Base-by-base conservation (phyloP, 2,329 filamentous ascomycete genomes). In the Neonectria sp. region DNA sequence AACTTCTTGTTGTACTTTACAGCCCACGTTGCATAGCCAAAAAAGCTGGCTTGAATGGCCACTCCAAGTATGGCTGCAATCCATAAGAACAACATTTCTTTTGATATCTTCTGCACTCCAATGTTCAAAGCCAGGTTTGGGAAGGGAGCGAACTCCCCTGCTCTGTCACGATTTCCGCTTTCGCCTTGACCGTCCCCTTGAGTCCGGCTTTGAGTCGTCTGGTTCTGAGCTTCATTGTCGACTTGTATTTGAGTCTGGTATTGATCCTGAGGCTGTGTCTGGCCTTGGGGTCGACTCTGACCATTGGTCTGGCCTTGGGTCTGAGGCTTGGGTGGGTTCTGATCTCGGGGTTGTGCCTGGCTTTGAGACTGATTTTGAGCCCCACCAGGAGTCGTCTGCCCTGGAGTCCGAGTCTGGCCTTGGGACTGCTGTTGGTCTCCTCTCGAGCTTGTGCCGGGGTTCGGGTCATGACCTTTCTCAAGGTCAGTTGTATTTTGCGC, bases 51-150 rank as follows among this genome's bases (percentile, higher is more conserved):
- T 12, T 55, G 52, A 6, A 31, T 11, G 13, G 31, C 21, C 21
- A 55, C 35, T 8, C 52, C 52, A 11, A 55, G 6, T 52, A 52
- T 52, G 3, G 48, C 48, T 29, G 48, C 48, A 52, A 52, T 8
- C 48, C 48, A 52, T 27, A 52, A 27, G 15, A 6, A 52, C 25
- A 31, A 9, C 37, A 40, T 40, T 40, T 4, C 37, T 40, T 15
- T 40, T 9, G 37, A 40, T 40, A 15, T 15, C 37, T 40, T 40
- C 11, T 9, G 11, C 17, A 40, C 37, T 40, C 60, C 53, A 6
- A 63, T 35, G 5, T 63, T 57, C 12, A 63, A 31, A 11, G 60
- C 46, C 3, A 63, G 53, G 21, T 63, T 63, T 13, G 59, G 59
- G 3, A 35, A 45, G 4, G 60, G 60, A 9, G 52, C 60, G 33